A percentile compares a stretch with the other conserved stretches of the same genome.
Conservation (phyloP, 495 filamentous ascomycete genomes). For the Xylaria castorea region DNA sequence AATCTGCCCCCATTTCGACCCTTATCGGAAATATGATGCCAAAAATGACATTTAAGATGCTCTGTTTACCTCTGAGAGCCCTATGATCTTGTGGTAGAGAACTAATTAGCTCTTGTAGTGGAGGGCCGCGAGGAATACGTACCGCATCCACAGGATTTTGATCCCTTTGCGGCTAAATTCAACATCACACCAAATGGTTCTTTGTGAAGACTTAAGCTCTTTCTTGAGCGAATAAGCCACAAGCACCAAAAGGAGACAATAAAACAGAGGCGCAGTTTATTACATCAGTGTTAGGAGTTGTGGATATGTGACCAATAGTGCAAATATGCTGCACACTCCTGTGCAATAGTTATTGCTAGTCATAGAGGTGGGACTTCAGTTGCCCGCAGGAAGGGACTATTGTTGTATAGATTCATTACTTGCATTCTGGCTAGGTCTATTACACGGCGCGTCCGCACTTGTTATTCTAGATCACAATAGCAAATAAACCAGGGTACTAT, state of each 20-base stretch:
- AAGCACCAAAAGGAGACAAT: not conserved
- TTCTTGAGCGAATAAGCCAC: not conserved
- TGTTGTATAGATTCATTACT: not conserved
- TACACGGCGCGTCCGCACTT: not conserved
- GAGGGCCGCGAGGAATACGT: constrained; percentile 4
- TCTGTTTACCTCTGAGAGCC: not conserved
- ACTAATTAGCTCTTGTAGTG: not conserved
- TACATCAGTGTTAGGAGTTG: too few relatives aligned
- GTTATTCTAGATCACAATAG: not conserved
- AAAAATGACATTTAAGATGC: not conserved
- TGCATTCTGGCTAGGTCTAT: not conserved
- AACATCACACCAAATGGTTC: constrained; percentile 14
- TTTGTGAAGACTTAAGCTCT: not conserved
- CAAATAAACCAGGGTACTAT: not conserved
- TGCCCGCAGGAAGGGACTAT: not conserved
- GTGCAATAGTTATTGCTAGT: not conserved
- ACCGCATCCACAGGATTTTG: constrained; percentile 6
- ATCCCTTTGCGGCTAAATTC: constrained; percentile 4
- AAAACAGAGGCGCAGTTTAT: too few relatives aligned
- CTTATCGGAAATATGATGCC: not conserved
- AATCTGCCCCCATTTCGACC: not conserved
- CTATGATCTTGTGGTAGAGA: not conserved
- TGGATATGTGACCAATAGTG: too few relatives aligned
- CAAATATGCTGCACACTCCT: not conserved
- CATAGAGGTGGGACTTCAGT: not conserved